Conservation (phyloP, 2,329 filamentous ascomycete genomes). For the Corinectria fuckeliana region DNA sequence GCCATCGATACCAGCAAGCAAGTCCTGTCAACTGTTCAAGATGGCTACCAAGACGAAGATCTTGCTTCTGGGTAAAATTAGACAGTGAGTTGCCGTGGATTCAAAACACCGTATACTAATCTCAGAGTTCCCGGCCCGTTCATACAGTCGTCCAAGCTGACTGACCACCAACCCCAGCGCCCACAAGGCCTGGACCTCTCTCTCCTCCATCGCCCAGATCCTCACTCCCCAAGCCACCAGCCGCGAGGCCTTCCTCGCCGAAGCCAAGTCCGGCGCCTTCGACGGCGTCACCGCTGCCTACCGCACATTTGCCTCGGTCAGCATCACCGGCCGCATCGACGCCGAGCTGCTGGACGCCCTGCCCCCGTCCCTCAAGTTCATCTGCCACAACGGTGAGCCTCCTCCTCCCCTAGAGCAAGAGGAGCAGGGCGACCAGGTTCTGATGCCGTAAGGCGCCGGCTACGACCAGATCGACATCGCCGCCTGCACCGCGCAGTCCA, state of each 20-base stretch:
- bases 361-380: conserved; percentile 60
- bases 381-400: conserved; percentile 66
- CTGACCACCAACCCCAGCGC: conserved; percentile 60
- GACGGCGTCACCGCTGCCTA: conserved; percentile 71
- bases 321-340: conserved; percentile 73
- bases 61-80: conserved; percentile 48
- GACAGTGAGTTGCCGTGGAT: conserved; percentile 43
- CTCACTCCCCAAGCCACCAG: conserved; percentile 65
- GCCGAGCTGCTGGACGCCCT: conserved; percentile 68
- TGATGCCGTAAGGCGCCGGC: conserved; percentile 66
- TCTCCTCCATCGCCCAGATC: conserved; percentile 69
- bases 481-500: conserved; percentile 70
- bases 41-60: conserved; percentile 45
- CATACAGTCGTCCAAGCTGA: background rate
- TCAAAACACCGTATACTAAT: background rate
- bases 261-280: conserved; percentile 70
- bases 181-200: conserved; percentile 66
- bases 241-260: conserved; percentile 71
- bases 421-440: background rate
- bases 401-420: background rate
- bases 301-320: conserved; percentile 71
- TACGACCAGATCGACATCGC: conserved; percentile 83
- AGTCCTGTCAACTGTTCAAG: background rate
- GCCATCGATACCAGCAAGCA: conserved; percentile 1
- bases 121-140: too few relatives aligned